Evolutionary conservation across 345 rosid genomes (phyloP).

Genomic region (Heritiera fomes): DNA sequence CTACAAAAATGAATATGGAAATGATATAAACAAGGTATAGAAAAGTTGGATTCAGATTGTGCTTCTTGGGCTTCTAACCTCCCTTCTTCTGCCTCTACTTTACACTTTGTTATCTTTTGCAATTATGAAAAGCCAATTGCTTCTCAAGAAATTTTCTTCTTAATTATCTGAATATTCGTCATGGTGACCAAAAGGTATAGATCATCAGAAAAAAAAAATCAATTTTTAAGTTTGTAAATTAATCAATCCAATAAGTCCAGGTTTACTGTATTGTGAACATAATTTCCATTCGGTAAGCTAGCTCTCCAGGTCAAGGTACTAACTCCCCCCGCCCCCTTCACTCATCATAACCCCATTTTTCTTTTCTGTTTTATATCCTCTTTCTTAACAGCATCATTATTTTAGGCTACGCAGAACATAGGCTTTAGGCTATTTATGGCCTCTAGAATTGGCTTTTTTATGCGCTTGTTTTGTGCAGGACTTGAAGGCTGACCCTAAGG

Average conservation of each 20-base stretch:
- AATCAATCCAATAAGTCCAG: neutral
- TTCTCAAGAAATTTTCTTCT: neutral
- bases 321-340: too few species aligned
- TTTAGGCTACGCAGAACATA: neutral
- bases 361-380: too few species aligned
- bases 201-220: neutral
- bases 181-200: neutral
- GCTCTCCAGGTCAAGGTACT: too few species aligned
- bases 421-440: neutral
- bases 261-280: neutral
- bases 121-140: neutral
- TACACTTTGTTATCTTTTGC: neutral
- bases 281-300: too few species aligned
- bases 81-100: neutral
- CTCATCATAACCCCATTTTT: too few species aligned
- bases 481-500: constrained; percentile 56
- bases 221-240: neutral
- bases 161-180: neutral
- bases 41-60: neutral
- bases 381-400: neutral
- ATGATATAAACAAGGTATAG: constrained; percentile 63
- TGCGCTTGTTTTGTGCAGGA: constrained; percentile 38
- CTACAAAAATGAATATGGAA: constrained; percentile 64
- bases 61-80: too few species aligned
- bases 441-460: neutral